Evolutionary conservation across 2,329 filamentous ascomycete genomes (phyloP).

Genomic region (Cryoendolithus antarcticus): DNA sequence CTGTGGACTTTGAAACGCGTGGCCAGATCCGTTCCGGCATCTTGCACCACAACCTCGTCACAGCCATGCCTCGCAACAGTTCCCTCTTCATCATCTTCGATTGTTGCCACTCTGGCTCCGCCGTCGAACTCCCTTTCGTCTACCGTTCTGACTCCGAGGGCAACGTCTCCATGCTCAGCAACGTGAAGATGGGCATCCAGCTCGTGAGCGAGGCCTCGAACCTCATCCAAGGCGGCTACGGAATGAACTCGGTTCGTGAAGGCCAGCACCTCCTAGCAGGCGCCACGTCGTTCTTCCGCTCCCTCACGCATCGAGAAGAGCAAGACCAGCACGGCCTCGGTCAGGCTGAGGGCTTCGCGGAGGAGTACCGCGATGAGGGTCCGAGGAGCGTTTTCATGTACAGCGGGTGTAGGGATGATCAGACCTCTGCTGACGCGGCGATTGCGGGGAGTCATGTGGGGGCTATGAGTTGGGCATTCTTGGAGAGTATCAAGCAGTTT

Average conservation of each 20-base stretch:
- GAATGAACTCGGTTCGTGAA: slow-evolving; percentile 33
- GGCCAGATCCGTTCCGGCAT: slow-evolving; percentile 43
- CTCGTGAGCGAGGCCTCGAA: slow-evolving; percentile 39
- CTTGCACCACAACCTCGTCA: slow-evolving; percentile 42
- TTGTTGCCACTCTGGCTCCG: slow-evolving; percentile 50
- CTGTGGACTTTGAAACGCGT: slow-evolving; percentile 26
- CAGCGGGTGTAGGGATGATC: slow-evolving; percentile 38
- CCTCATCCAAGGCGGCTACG: slow-evolving; percentile 40
- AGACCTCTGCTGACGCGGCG: slow-evolving; percentile 34
- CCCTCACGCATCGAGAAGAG: slow-evolving; percentile 35
- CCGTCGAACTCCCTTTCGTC: slow-evolving; percentile 46
- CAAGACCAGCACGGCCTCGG: slow-evolving; percentile 32
- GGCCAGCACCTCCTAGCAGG: slow-evolving; percentile 41
- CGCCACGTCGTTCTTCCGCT: slow-evolving; percentile 42
- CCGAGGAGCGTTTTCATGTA: slow-evolving; percentile 40
- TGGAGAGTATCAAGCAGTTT: slow-evolving; percentile 29
- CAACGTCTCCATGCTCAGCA: slow-evolving; percentile 44
- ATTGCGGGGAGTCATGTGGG: slow-evolving; percentile 33
- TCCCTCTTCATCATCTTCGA: slow-evolving; percentile 47
- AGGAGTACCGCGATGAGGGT: slow-evolving; percentile 30
- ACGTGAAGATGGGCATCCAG: slow-evolving; percentile 38
- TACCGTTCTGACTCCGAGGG: slow-evolving; percentile 46
- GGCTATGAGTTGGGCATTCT: slow-evolving; percentile 38
- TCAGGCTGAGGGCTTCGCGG: slow-evolving; percentile 27
- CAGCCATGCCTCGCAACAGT: slow-evolving; percentile 36